Base-by-base conservation (phyloP, 2,329 filamentous ascomycete genomes). In the Monosporascus sp. region DNA sequence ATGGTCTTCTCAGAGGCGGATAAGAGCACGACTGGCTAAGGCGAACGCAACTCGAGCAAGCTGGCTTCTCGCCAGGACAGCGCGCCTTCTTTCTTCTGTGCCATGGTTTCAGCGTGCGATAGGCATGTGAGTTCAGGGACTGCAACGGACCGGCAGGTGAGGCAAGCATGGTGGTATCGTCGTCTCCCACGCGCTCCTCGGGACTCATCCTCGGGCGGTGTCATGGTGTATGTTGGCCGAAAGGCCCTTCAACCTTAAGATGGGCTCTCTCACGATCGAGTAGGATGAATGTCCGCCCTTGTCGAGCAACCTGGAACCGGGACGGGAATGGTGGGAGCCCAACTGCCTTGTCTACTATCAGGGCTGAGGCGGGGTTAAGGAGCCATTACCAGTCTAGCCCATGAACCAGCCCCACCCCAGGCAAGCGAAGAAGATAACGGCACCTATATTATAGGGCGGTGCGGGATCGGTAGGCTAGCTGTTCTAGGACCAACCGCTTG, bases 21-120 rank as follows among this genome's bases (percentile, higher is more conserved):
- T 78, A 79, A 11, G 73, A 70, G 59, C 76, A 78, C 41, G 70
- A 59, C 61, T 79, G 76, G 48, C 72, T 72, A 8, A 79, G 67
- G 17, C 77, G 73, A 11, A 73, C 66, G 59, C 77, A 79, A 58
- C 75, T 77, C 9, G 77, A 79, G 53, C 77, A 79, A 1, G 73
- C 69, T 5, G 77, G 77, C 58, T 74, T 77, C 61, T 79, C 77
- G 6, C 75, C 77, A 0, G 77, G 77, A 59, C 77, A 79, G 37
- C 77, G 72, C 2, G 73, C 78, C 60, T 79, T 79, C 59, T 79
- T 79, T 50, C 75, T 65, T 61, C 75, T 73, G 51, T 48, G 31
- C 18, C 27, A 43, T 44, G 38, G 38, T 41, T 43, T 64, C 44
- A 63, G 53, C 44, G 37, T 9, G n/a, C 31, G 14, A 18, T 6